A percentile compares a stretch with the other conserved stretches of the same genome.
phyloP scores from a whole-genome alignment of 2,329 filamentous ascomycete genomes.

The Colletotrichum sp. region DNA sequence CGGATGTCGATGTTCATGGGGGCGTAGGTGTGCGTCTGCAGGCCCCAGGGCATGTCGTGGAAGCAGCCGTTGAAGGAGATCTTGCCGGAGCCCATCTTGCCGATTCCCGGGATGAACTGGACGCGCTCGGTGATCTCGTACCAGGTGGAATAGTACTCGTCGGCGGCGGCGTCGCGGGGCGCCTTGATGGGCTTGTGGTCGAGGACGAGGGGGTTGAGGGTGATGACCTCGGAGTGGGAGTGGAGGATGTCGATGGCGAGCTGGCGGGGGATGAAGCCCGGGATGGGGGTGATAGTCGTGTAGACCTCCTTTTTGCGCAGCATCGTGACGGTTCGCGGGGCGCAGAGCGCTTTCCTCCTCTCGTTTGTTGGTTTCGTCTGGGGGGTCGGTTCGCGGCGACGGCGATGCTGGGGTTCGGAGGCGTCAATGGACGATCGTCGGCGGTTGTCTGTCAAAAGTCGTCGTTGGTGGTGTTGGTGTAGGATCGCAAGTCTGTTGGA shows the following conservation, averaged over 20 bases:
- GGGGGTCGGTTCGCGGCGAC: background rate
- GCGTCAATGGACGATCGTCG: background rate
- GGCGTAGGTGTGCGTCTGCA: constrained; percentile 75
- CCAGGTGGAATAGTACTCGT: constrained; percentile 77
- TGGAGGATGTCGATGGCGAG: constrained; percentile 76
- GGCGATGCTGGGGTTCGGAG: background rate
- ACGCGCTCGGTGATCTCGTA: constrained; percentile 76
- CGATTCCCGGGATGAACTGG: constrained; percentile 70
- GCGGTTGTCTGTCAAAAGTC: background rate
- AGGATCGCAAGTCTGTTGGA: background rate
- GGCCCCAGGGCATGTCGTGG: constrained; percentile 74
- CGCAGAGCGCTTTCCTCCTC: background rate
- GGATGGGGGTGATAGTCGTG: constrained; percentile 74
- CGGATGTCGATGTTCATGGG: constrained; percentile 71
- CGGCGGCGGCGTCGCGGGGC: constrained; percentile 69
- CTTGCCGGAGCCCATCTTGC: constrained; percentile 67
- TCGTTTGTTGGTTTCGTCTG: background rate
- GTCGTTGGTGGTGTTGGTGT: background rate
- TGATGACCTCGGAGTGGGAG: constrained; percentile 73
- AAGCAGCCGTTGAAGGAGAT: constrained; percentile 76
- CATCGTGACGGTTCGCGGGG: constrained; percentile 36
- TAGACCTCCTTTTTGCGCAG: constrained; percentile 69
- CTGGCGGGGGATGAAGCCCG: constrained; percentile 72
- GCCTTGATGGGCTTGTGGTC: constrained; percentile 68
- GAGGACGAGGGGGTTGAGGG: constrained; percentile 72